Evolutionary conservation across 805 yeast genomes (phyloP).

Genomic region (Sugiyamaella americana): DNA sequence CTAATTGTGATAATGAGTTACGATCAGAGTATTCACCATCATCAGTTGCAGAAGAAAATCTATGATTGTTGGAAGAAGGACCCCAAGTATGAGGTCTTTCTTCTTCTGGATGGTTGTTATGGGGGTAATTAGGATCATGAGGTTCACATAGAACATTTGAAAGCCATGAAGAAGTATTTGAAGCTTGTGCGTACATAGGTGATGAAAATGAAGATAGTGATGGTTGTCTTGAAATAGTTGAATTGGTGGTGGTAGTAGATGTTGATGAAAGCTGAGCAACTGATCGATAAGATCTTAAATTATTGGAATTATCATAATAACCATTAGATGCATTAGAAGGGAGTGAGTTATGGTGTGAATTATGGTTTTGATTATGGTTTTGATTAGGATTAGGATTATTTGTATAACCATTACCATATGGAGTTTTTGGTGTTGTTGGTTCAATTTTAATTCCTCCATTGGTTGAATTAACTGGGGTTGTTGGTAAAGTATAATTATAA

Average conservation of each 20-base stretch:
- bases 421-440: not conserved
- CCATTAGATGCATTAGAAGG: not conserved
- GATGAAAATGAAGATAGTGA: conserved; percentile 19
- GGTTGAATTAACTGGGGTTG: not conserved
- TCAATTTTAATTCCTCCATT: not conserved
- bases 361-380: not conserved
- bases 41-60: conserved; percentile 20
- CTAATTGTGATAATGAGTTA: conserved; percentile 22
- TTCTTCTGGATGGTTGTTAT: conserved; percentile 11
- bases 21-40: conserved; percentile 19
- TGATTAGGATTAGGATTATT: not conserved
- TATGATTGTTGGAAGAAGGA: conserved; percentile 20
- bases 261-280: conserved; percentile 11
- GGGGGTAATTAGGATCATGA: conserved; percentile 7
- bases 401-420: not conserved
- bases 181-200: conserved; percentile 17
- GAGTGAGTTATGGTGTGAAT: not conserved
- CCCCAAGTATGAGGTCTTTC: conserved; percentile 30
- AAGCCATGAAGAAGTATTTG: conserved; percentile 24
- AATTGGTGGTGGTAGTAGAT: conserved; percentile 2
- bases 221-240: conserved; percentile 17
- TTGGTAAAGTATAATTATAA: not conserved
- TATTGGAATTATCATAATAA: not conserved
- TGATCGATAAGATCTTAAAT: conserved; percentile 13
- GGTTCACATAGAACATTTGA: conserved; percentile 22